Conservation (phyloP, 2,329 filamentous ascomycete species). For the Pseudonectria foliicola region DNA sequence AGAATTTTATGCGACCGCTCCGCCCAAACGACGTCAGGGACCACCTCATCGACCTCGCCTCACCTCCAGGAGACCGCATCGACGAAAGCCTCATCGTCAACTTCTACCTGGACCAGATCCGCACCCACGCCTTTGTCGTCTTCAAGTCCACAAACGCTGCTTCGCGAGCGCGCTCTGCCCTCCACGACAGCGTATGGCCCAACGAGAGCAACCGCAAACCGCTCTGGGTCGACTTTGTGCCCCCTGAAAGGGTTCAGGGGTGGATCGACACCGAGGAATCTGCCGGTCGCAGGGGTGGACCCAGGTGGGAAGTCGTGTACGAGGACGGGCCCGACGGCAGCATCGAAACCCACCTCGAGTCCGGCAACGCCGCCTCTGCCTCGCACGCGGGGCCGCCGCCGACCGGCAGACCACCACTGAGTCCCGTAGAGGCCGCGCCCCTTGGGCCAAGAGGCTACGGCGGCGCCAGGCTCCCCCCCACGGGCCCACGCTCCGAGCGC, state of each 20-base stretch:
- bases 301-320: slow-evolving; percentile 69
- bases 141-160: slow-evolving; percentile 66
- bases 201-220: slow-evolving; percentile 77
- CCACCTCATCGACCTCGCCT: slow-evolving; percentile 64
- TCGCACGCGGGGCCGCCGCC: slow-evolving; percentile 13
- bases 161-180: slow-evolving; percentile 62
- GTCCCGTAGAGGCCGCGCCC: slow-evolving; percentile 27
- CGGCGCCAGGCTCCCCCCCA: slow-evolving; percentile 16
- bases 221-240: slow-evolving; percentile 86
- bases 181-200: slow-evolving; percentile 81
- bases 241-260: slow-evolving; percentile 59
- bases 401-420: slow-evolving; percentile 9
- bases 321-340: slow-evolving; percentile 46
- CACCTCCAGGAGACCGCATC: slow-evolving; percentile 45
- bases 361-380: slow-evolving; percentile 11
- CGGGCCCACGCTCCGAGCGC: slow-evolving; percentile 34
- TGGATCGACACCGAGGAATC: slow-evolving; percentile 69
- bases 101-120: slow-evolving; percentile 78
- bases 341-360: slow-evolving; percentile 47
- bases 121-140: slow-evolving; percentile 77
- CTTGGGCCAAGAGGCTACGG: slow-evolving; percentile 28
- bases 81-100: slow-evolving; percentile 48
- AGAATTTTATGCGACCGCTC: slow-evolving; percentile 82
- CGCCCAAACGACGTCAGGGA: slow-evolving; percentile 59
- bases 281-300: slow-evolving; percentile 31